Evolutionary conservation across 306 rosid genomes (phyloP).

Genomic region (Glycine soja): DNA sequence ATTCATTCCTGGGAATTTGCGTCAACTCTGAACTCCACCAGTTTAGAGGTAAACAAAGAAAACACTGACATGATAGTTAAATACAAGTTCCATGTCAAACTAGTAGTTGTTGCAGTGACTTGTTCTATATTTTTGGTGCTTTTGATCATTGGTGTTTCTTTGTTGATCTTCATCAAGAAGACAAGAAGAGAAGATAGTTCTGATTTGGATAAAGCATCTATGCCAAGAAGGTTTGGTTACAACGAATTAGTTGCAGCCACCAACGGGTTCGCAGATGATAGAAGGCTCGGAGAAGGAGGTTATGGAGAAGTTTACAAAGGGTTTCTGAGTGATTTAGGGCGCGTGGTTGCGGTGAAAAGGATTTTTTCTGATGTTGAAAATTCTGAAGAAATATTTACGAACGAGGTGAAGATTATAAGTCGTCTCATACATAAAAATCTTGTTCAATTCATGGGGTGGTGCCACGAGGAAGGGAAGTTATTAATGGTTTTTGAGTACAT

Average conservation of each 20-base stretch:
- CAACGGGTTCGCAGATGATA: slow-evolving; percentile 17
- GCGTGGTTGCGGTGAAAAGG: not conserved
- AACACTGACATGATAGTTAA: not conserved
- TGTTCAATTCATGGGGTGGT: slow-evolving; percentile 63
- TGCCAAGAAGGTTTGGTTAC: not conserved
- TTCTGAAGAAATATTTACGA: slow-evolving; percentile 23
- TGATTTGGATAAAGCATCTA: not conserved
- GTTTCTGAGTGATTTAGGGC: slow-evolving; percentile 12
- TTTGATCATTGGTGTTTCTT: not conserved
- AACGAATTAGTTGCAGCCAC: not conserved
- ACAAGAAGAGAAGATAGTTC: not conserved
- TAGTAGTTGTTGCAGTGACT: slow-evolving; percentile 5
- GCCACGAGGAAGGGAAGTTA: slow-evolving; percentile 49
- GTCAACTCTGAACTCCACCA: not conserved
- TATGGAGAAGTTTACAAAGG: slow-evolving; percentile 61
- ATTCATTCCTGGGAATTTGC: slow-evolving; percentile 52
- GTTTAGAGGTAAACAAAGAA: not conserved
- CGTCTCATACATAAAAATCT: slow-evolving; percentile 48
- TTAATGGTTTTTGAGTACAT: slow-evolving; percentile 40
- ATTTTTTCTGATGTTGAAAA: not conserved
- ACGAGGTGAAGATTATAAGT: slow-evolving; percentile 8
- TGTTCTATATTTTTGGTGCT: not conserved
- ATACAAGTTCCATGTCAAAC: not conserved
- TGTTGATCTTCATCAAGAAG: not conserved
- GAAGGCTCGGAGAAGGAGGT: slow-evolving; percentile 59